A percentile compares a stretch with the other conserved stretches of the same genome.
Evolutionary conservation across 345 rosid species (phyloP).

Genomic region (Boechera stricta): DNA sequence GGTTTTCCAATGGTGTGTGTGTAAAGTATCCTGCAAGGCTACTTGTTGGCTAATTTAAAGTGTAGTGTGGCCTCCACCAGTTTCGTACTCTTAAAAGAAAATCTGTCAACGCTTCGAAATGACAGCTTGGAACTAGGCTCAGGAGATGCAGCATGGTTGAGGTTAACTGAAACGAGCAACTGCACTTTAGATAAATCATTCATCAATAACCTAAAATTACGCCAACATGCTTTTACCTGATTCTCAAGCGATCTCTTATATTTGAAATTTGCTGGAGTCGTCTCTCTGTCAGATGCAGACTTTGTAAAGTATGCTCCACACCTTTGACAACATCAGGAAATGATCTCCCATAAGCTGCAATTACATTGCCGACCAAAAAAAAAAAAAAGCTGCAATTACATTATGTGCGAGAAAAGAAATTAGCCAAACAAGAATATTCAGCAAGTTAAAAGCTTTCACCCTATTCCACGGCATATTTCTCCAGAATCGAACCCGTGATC

Average conservation of each 20-base stretch:
- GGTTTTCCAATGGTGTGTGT: conserved; percentile 24
- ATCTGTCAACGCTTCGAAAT: conserved; percentile 66
- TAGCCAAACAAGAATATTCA: conserved; percentile 1
- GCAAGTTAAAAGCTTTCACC: conserved; percentile 23
- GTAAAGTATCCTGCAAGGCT: conserved; percentile 9
- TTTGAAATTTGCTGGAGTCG: conserved; percentile 72
- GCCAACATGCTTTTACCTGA: conserved; percentile 56
- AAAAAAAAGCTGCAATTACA: not conserved
- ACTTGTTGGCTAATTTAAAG: conserved; percentile 12
- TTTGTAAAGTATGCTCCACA: conserved; percentile 72
- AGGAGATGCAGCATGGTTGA: conserved; percentile 84
- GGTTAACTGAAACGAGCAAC: conserved; percentile 62
- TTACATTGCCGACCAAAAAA: not conserved
- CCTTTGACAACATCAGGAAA: conserved; percentile 90
- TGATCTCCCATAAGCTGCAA: conserved; percentile 81
- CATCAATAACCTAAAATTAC: conserved; percentile 17
- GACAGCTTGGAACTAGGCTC: conserved; percentile 62
- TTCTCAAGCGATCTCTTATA: conserved; percentile 83
- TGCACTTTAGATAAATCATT: conserved; percentile 5
- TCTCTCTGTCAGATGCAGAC: conserved; percentile 64
- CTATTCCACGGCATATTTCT: conserved; percentile 37
- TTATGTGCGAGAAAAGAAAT: conserved; percentile 20
- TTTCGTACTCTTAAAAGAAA: conserved; percentile 76
- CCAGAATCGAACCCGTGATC: conserved; percentile 54
- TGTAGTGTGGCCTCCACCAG: not conserved